Evolutionary conservation across 1,284 basidiomycete species (phyloP).

Genomic region (Ceratobasidium theobromae): DNA sequence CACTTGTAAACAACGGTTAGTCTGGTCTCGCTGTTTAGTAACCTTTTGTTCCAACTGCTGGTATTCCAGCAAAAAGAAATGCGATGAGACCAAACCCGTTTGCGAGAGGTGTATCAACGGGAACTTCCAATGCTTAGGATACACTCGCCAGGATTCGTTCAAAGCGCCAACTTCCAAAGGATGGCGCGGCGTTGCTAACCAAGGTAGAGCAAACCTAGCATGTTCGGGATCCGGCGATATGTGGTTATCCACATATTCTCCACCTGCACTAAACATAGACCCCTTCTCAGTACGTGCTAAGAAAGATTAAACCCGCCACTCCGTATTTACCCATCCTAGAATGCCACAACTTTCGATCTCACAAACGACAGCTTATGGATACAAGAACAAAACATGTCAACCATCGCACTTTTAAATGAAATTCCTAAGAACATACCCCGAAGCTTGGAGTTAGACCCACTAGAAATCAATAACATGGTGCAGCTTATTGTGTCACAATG

Average conservation of each 20-base stretch:
- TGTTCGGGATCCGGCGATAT: too few relatives aligned
- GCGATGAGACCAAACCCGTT: neutral
- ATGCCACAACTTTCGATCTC: neutral
- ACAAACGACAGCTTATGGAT: neutral
- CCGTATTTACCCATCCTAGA: too few relatives aligned
- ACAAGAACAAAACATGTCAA: neutral
- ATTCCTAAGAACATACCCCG: neutral
- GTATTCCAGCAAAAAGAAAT: neutral
- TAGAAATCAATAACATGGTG: neutral
- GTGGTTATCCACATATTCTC: too few relatives aligned
- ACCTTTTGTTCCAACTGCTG: neutral
- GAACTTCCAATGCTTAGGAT: neutral
- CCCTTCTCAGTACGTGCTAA: too few relatives aligned
- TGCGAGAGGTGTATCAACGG: neutral
- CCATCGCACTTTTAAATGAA: neutral
- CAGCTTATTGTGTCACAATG: neutral
- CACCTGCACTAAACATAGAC: too few relatives aligned
- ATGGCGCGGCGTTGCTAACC: neutral
- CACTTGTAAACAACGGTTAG: constrained; percentile 1
- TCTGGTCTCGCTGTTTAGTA: neutral
- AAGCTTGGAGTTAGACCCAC: neutral
- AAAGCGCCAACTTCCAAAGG: neutral
- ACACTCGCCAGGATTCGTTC: neutral
- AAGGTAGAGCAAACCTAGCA: too few relatives aligned
- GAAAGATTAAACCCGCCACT: too few relatives aligned